These are phyloP conservation scores for Dictyostelium purpureum DNA, from an alignment of 78 protist species.

Conservation along the genomic window DNA sequence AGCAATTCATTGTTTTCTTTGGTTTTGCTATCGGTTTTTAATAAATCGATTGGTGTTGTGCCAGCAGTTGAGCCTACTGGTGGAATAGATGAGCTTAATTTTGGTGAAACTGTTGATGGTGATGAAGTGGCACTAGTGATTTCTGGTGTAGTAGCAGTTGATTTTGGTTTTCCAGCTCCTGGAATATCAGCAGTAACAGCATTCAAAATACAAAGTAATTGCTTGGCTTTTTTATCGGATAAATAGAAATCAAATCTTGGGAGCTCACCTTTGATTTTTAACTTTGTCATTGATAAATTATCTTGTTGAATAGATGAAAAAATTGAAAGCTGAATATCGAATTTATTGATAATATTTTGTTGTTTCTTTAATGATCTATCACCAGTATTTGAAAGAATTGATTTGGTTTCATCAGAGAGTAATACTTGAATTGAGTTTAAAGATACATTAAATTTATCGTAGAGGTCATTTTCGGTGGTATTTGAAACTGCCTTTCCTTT, in stretches of 20 bases:
- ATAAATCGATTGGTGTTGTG: background rate
- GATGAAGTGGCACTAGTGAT: background rate
- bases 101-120: background rate
- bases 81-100: background rate
- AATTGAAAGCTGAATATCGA: conserved; percentile 46
- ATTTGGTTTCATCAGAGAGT: conserved; percentile 21
- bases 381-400: background rate
- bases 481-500: conserved; percentile 39
- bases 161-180: background rate
- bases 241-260: conserved; percentile 15
- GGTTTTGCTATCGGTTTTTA: background rate
- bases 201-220: background rate
- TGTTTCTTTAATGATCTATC: background rate
- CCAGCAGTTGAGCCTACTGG: background rate
- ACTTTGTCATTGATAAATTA: conserved; percentile 46
- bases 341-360: conserved; percentile 22
- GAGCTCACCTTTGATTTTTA: conserved; percentile 52
- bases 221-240: conserved; percentile 47
- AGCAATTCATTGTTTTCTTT: conserved; percentile 5
- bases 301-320: conserved; percentile 72
- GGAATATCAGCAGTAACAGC: conserved; percentile 11
- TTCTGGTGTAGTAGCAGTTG: background rate
- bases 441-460: conserved; percentile 61
- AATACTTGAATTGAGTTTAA: conserved; percentile 47
- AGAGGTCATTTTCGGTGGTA: conserved; percentile 44